These are phyloP conservation scores for Yamadazyma phyllophila DNA, from an alignment of 805 yeast species.

Conservation along the genomic window DNA sequence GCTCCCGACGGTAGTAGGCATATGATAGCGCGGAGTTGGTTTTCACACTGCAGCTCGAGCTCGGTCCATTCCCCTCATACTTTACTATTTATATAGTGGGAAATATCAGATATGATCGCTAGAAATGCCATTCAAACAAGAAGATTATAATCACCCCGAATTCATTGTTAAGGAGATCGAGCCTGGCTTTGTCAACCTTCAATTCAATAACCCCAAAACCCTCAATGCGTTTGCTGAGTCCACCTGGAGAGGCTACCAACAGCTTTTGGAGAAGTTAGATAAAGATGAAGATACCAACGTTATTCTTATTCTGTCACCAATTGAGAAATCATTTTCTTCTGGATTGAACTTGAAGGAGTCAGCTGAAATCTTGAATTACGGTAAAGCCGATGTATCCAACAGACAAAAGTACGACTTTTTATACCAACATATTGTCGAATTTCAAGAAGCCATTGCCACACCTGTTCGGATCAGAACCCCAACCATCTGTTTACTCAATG, in stretches of 20 bases:
- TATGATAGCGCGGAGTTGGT: no score
- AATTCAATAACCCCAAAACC: constrained; percentile 58
- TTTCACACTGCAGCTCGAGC: no score
- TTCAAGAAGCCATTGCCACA: constrained; percentile 55
- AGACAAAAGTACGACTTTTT: constrained; percentile 20
- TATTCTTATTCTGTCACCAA: constrained; percentile 54
- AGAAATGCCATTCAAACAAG: constrained; percentile 19
- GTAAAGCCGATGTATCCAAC: neutral
- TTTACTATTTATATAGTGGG: no score
- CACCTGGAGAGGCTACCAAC: constrained; percentile 58
- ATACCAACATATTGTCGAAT: constrained; percentile 45
- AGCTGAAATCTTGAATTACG: constrained; percentile 1
- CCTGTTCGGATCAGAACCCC: constrained; percentile 54
- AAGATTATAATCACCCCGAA: constrained; percentile 24
- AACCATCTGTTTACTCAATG: constrained; percentile 66
- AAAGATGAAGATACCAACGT: constrained; percentile 45
- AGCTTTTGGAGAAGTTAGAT: constrained; percentile 46
- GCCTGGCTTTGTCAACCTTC: constrained; percentile 53
- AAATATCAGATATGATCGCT: no score
- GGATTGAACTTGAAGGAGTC: constrained; percentile 60
- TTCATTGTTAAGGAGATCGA: constrained; percentile 42
- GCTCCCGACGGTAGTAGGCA: no score
- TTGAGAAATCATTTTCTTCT: constrained; percentile 56
- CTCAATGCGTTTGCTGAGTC: constrained; percentile 57
- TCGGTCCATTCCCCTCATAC: no score